These are phyloP conservation scores for Rhytidhysteron rufulum DNA, from an alignment of 2,329 filamentous ascomycete species.

Conservation along the genomic window DNA sequence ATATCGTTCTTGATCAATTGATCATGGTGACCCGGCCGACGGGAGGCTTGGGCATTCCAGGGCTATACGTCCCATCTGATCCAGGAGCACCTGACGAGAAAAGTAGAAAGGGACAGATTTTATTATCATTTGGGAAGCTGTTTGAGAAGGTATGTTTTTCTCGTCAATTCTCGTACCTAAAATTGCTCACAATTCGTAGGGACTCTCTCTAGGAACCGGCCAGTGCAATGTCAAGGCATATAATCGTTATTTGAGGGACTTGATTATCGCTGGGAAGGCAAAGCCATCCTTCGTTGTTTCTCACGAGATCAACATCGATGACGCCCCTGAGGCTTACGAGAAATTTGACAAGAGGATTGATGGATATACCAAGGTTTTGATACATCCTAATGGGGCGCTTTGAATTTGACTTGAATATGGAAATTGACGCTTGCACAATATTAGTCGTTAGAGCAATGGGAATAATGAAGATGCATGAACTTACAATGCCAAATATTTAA, in stretches of 20 bases:
- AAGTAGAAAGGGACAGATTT: constrained; percentile 60
- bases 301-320: constrained; percentile 61
- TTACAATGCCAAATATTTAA: no score
- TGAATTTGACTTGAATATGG: no score
- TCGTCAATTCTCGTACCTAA: not conserved
- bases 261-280: constrained; percentile 62
- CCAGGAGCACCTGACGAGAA: constrained; percentile 61
- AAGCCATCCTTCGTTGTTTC: constrained; percentile 66
- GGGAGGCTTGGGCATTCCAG: constrained; percentile 60
- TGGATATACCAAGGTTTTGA: constrained; percentile 65
- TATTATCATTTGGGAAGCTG: constrained; percentile 63
- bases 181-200: constrained; percentile 35
- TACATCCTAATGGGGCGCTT: constrained; percentile 57
- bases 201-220: constrained; percentile 57
- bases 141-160: constrained; percentile 58
- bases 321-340: constrained; percentile 58
- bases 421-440: no score
- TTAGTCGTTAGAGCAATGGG: no score
- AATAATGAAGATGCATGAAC: no score
- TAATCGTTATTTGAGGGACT: constrained; percentile 62
- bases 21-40: constrained; percentile 60
- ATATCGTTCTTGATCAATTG: constrained; percentile 61
- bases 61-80: constrained; percentile 52
- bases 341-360: constrained; percentile 65
- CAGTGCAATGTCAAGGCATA: constrained; percentile 68